Evolutionary conservation across 176 grass and related monocot genomes (phyloP).

Genomic region (Elymus sibiricus): DNA sequence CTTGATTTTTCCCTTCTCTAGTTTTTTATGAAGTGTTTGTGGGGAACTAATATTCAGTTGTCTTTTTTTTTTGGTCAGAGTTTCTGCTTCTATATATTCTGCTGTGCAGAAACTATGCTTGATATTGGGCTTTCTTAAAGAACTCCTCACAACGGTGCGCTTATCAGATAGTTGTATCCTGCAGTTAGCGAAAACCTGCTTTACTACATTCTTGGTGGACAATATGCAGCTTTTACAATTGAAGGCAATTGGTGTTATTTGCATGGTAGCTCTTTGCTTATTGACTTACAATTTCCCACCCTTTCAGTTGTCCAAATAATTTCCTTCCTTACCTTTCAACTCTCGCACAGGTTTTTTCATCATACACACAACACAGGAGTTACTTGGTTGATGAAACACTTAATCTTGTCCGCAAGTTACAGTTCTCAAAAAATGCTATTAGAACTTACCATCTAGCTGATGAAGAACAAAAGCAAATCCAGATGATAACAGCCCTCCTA

Average conservation of each 20-base stretch:
- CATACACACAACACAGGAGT: constrained; percentile 76
- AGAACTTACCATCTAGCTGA: constrained; percentile 92
- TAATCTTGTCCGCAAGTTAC: constrained; percentile 85
- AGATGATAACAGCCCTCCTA: constrained; percentile 96
- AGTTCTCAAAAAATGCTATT: constrained; percentile 83
- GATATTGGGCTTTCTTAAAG: constrained; percentile 90
- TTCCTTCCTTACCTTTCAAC: constrained; percentile 34
- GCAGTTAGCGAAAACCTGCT: constrained; percentile 95
- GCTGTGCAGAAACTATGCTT: constrained; percentile 93
- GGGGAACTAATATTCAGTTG: constrained; percentile 23
- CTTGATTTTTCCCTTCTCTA: neutral
- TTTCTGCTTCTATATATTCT: constrained; percentile 64
- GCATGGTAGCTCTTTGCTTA: constrained; percentile 53
- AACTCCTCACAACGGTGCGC: constrained; percentile 73
- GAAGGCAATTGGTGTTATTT: constrained; percentile 86
- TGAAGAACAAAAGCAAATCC: constrained; percentile 97
- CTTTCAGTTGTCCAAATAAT: constrained; percentile 29
- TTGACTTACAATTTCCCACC: constrained; percentile 28
- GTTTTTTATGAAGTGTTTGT: constrained; percentile 2
- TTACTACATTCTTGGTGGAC: constrained; percentile 97
- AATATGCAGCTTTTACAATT: constrained; percentile 96
- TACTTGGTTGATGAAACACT: constrained; percentile 98
- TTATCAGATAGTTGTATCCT: constrained; percentile 95
- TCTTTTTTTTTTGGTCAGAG: constrained; percentile 48
- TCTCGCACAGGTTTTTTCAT: constrained; percentile 74